Evolutionary conservation across 768 basidiomycete genomes (phyloP), one percentile per base, ranked within the genome.

Genomic region (Phanerodontia chrysosporium): DNA sequence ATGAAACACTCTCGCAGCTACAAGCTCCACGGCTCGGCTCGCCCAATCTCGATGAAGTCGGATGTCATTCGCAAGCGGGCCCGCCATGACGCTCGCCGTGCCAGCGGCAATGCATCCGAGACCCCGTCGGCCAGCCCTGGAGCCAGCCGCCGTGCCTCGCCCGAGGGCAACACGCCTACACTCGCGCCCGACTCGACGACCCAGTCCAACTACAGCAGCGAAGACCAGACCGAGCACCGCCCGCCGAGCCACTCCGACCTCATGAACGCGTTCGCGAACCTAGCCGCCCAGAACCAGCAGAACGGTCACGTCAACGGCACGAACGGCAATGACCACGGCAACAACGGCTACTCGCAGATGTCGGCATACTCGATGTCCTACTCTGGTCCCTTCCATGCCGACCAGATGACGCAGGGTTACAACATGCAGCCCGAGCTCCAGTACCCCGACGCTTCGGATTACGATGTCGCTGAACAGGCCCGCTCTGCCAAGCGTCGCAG

Each of bases 41-140:
- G 92, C 25, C 92, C 92, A 1, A 90, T 92, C 61, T 90, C 89
- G 8, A 93, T 94, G 91, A 93, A 93, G 70, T 92, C 90, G 3
- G 92, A 94, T 62, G 85, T 92, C 35, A 91, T 94, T 64, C 88
- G 91, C 61, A 93, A 93, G 69, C 86, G 92, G 42, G 90, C 91
- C 1, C 78, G 91, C 1, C 90, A 92, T 64, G 90, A 92, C 59
- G 86, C 87, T 22, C 83, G 89, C 35, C 82, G 87, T 21, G 65
- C 75, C 55, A 80, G 80, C 16, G 75, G 74, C 61, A 78, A 75
- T 45, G 70, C 76, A 22, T 80, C 85, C 49, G 87, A 90, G 60
- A 89, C 87, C 0, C 86, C 87, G 0, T 90, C 90, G 6, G 87
- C 83, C 3, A 88, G 85, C 66, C 89, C 89, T 0, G 87, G 85